Evolutionary conservation across 345 rosid species (phyloP), one percentile per base, ranked within the genome.

Genomic region (Linum lewisii): DNA sequence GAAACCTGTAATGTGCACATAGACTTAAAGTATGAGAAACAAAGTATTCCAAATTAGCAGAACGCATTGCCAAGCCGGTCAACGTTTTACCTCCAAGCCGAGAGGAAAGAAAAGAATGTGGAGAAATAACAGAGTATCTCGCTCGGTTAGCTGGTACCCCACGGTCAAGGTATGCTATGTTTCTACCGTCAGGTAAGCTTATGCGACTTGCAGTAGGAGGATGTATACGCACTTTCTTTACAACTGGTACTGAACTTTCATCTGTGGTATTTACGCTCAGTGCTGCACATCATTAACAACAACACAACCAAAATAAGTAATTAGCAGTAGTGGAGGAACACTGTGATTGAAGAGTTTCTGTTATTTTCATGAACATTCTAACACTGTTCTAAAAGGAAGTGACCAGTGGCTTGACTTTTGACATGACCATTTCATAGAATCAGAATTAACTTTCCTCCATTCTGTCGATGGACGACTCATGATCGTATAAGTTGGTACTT

Each of bases 41-140:
- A 66, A 60, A 21, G 4, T 54, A 57, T 36, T 15, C 45, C 1
- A 37, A 18, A 44, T 0, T 1, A 57, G 11, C 25, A 37, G 34
- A n/a, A 58, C 8, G 21, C 21, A 58, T 45, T 29, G 57, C 59
- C 51, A 60, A 53, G 36, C 42, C 57, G 65, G 22, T 10, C 29
- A 18, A 15, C 21, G 15, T 9, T 8, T 56, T 68, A 92, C 98
- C 95, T 61, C 90, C 82, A 69, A 92, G 85, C 25, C 98, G 76
- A 34, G 98, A 92, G 61, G 91, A 92, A 54, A 92, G 88, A 63
- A 92, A 84, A 26, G 84, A 69, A 72, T 86, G 98, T 1, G 95
- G 86, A 65, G 75, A 75, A 66, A 92, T 72, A 1, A 92, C 47
- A 42, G 96, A 81, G 73, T 74, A 72, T 74, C 96, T 78, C 59